phyloP scores from a whole-genome alignment of 2,329 filamentous ascomycete genomes.

The Calonectria crousiana region DNA sequence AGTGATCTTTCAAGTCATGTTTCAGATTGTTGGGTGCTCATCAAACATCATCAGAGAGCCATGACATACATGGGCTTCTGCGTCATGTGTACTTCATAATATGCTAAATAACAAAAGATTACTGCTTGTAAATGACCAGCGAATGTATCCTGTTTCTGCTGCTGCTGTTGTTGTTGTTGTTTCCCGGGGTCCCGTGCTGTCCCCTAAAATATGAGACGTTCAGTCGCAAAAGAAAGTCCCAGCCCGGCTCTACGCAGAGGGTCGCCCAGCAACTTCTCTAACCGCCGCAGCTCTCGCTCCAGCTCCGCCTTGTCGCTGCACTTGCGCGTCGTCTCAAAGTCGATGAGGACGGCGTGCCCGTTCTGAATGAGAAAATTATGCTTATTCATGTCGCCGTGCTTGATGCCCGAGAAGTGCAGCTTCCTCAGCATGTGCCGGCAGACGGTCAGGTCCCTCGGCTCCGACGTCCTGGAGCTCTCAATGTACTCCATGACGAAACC shows the following conservation, averaged over 20 bases:
- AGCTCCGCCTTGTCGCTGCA: slow-evolving; percentile 8
- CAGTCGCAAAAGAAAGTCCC: not conserved
- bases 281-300: not conserved
- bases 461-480: slow-evolving; percentile 38
- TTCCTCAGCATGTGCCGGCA: slow-evolving; percentile 43
- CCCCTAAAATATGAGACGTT: slow-evolving; percentile 8
- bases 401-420: slow-evolving; percentile 48
- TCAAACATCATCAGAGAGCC: not conserved
- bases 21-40: not conserved
- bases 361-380: slow-evolving; percentile 48
- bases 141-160: not conserved
- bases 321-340: slow-evolving; percentile 43
- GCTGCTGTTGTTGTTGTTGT: not conserved
- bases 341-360: slow-evolving; percentile 42
- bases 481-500: slow-evolving; percentile 45
- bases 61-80: not conserved
- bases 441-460: slow-evolving; percentile 40
- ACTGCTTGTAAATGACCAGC: not conserved
- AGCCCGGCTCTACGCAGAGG: not conserved
- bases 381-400: slow-evolving; percentile 50
- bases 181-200: not conserved
- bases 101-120: not conserved
- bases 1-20: not conserved
- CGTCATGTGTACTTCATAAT: not conserved
- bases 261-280: slow-evolving; percentile 4